phyloP scores from a whole-genome alignment of 495 filamentous ascomycete genomes.

The Xylaria palmicola region DNA sequence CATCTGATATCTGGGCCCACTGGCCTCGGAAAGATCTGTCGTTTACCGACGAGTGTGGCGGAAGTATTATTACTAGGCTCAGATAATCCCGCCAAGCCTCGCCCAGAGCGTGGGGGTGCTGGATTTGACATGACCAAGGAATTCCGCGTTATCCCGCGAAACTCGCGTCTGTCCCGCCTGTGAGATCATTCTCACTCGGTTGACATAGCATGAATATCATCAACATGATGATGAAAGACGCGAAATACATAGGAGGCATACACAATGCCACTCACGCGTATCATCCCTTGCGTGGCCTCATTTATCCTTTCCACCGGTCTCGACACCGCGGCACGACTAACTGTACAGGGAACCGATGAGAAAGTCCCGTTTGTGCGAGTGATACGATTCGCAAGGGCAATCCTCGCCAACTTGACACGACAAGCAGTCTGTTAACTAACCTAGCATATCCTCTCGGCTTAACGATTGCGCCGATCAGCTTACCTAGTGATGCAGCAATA shows the following conservation, averaged over 20 bases:
- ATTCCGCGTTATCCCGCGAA: slow-evolving; percentile 7
- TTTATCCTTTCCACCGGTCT: no score
- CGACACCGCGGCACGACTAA: no score
- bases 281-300: no score
- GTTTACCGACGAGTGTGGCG: slow-evolving; percentile 1
- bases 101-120: slow-evolving; percentile 11
- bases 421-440: no score
- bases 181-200: neutral
- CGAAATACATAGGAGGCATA: no score
- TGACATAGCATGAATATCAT: neutral
- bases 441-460: no score
- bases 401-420: neutral
- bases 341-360: no score
- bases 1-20: neutral
- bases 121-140: neutral
- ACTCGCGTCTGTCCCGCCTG: neutral
- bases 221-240: no score
- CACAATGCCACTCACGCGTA: no score
- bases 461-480: no score
- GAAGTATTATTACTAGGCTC: neutral
- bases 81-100: slow-evolving; percentile 6
- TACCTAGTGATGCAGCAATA: neutral
- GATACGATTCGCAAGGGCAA: no score
- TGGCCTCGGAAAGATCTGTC: slow-evolving; percentile 14
- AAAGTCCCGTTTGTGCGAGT: no score